Evolutionary conservation across 2,329 filamentous ascomycete species (phyloP).

Genomic region (Chaetomium strumarium): DNA sequence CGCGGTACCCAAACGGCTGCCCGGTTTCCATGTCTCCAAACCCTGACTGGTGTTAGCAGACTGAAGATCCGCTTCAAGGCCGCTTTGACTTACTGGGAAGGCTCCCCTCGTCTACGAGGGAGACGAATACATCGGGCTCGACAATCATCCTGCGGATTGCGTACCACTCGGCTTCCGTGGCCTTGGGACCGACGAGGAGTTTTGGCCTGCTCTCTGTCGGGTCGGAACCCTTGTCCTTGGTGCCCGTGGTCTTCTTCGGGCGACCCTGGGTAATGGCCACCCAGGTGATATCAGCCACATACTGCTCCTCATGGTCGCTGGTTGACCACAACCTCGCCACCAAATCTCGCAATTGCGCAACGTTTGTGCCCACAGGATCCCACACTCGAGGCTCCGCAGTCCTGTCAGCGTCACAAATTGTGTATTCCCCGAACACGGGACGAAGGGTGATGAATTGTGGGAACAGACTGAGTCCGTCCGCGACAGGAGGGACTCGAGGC

Average conservation of each 20-base stretch:
- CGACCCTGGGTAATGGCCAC: slow-evolving; percentile 8
- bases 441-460: slow-evolving; percentile 20
- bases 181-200: slow-evolving; percentile 12
- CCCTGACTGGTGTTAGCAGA: background rate
- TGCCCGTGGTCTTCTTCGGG: background rate
- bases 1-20: slow-evolving; percentile 19
- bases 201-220: background rate
- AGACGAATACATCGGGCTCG: slow-evolving; percentile 10
- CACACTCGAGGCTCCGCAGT: background rate
- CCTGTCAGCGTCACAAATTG: background rate
- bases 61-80: background rate
- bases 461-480: slow-evolving; percentile 10
- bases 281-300: background rate
- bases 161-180: slow-evolving; percentile 16
- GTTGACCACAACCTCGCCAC: background rate
- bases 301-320: background rate
- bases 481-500: background rate
- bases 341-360: slow-evolving; percentile 5
- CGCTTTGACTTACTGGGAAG: background rate
- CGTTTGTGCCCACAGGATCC: background rate
- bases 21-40: background rate
- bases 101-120: background rate
- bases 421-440: slow-evolving; percentile 18
- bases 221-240: background rate
- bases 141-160: slow-evolving; percentile 17